phyloP scores from a whole-genome alignment of 371 early-diverging fungal species.

The Capillidium heterosporum region DNA sequence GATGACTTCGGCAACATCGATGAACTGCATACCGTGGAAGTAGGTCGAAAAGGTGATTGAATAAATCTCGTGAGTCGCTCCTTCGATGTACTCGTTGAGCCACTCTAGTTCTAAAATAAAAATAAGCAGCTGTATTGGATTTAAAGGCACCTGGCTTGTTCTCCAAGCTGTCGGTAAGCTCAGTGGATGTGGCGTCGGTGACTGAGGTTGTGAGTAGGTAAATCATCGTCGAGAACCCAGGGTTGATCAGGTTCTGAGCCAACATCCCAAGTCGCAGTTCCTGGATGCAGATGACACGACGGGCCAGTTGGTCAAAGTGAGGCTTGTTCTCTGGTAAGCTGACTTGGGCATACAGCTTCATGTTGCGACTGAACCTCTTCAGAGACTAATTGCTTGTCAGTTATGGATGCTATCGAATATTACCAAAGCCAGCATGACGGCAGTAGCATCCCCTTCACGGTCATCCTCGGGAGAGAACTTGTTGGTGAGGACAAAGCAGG shows the following conservation, averaged over 20 bases:
- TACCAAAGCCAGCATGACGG: slow-evolving; percentile 41
- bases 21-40: slow-evolving; percentile 26
- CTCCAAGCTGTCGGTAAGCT: slow-evolving; percentile 13
- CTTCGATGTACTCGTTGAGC: slow-evolving; percentile 34
- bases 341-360: slow-evolving; percentile 36
- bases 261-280: slow-evolving; percentile 47
- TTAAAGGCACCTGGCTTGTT: neutral
- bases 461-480: slow-evolving; percentile 19
- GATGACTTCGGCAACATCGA: slow-evolving; percentile 22
- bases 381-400: slow-evolving; percentile 19
- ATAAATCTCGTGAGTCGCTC: slow-evolving; percentile 42
- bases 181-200: slow-evolving; percentile 21
- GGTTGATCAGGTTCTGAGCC: slow-evolving; percentile 39
- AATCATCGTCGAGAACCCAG: slow-evolving; percentile 38
- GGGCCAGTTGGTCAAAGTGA: slow-evolving; percentile 41
- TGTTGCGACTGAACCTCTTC: slow-evolving; percentile 26
- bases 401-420: neutral
- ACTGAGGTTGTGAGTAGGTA: slow-evolving; percentile 38
- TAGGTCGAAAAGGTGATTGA: slow-evolving; percentile 20
- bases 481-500: slow-evolving; percentile 33
- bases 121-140: too few species aligned
- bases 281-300: slow-evolving; percentile 42
- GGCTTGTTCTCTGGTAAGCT: slow-evolving; percentile 38
- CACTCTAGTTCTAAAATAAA: slow-evolving; percentile 11
- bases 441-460: slow-evolving; percentile 29